Evolutionary conservation across 192 early-diverging fungal species (phyloP), one percentile per base, ranked within the genome.

Genomic region (Dissophora ornata): DNA sequence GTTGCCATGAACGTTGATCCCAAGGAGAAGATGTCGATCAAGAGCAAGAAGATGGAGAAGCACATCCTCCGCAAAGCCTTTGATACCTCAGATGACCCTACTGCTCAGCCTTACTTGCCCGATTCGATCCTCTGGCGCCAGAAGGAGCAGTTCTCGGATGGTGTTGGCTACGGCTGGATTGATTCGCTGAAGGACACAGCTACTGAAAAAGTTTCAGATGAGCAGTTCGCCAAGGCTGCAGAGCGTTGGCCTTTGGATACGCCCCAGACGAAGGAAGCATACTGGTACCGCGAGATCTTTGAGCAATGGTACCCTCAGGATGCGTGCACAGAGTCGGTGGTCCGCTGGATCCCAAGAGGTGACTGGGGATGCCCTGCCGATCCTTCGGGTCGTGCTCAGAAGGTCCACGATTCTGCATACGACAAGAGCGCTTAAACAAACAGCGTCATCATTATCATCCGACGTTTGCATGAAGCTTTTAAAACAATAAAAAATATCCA

Each of bases 281-380:
- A 94, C 71, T 92, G 91, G 89, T 98, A 96, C 86, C 88, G 97
- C 53, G 86, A 92, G 64, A 75, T 94, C 71, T 99, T 99, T 89
- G 96, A 99, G 77, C 84, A 91, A 74, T 89, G 87, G 84, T 99
- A 92, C 88, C 97, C 97, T 29, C 91, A 97, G 82, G 86, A 90
- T 57, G 91, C 91, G 28, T 99, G 96, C 84, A 84, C 92, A 62
- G 87, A 89, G 65, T 93, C 90, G 36, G 96, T 99, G 22, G 95
- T 97, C 8, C 80, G 96, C 49, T 99, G 97, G 97, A 92, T 98
- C 50, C 97, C 97, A 33, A 86, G 95, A 78, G 91, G 86, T 46
- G 97, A 99, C 80, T 99, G 97, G 97, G 97, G 97, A 47, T 99
- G 97, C 84, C 86, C 93, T 75, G 93, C 95, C 67, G 97, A 99